Evolutionary conservation across 2,329 filamentous ascomycete species (phyloP).

Genomic region (Neonectria magnoliae): DNA sequence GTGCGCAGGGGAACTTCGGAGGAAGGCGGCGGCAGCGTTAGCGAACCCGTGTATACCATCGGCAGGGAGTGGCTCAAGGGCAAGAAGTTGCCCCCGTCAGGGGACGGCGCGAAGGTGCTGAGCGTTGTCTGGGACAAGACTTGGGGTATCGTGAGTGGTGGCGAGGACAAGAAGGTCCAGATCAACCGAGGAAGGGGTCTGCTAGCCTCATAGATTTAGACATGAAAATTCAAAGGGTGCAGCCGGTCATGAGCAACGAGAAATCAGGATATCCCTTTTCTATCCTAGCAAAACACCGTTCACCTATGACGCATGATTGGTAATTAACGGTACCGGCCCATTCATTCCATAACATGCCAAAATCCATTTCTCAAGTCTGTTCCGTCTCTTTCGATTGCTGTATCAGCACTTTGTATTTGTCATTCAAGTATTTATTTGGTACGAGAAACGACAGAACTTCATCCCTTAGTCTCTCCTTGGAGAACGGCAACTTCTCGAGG

Average conservation of each 20-base stretch:
- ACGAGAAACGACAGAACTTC: constrained; percentile 55
- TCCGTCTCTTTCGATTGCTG: constrained; percentile 12
- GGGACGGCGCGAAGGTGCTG: constrained; percentile 91
- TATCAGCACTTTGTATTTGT: constrained; percentile 44
- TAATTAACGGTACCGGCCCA: neutral
- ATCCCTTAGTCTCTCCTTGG: constrained; percentile 54
- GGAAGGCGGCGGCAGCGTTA: constrained; percentile 70
- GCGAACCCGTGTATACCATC: constrained; percentile 80
- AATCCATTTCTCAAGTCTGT: neutral
- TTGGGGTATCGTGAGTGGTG: constrained; percentile 89
- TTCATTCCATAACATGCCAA: neutral
- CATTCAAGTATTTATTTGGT: constrained; percentile 19
- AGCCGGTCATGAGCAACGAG: constrained; percentile 27
- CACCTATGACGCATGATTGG: neutral
- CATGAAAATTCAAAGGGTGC: constrained; percentile 25
- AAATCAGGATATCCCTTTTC: constrained; percentile 16
- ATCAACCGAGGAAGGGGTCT: constrained; percentile 77
- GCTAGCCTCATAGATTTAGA: constrained; percentile 49
- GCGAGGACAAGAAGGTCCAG: constrained; percentile 95
- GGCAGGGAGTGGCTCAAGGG: constrained; percentile 76
- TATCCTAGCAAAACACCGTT: constrained; percentile 11
- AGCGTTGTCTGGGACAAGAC: constrained; percentile 85
- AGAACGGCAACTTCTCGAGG: constrained; percentile 61
- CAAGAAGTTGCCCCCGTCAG: constrained; percentile 72
- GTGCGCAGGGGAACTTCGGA: constrained; percentile 67